Percentiles rank a stretch among this genome's conserved stretches.
These are phyloP conservation scores for Takakia lepidozioides DNA, from an alignment of 225 moss, liverwort and hornwort genomes.

Conservation along the genomic window DNA sequence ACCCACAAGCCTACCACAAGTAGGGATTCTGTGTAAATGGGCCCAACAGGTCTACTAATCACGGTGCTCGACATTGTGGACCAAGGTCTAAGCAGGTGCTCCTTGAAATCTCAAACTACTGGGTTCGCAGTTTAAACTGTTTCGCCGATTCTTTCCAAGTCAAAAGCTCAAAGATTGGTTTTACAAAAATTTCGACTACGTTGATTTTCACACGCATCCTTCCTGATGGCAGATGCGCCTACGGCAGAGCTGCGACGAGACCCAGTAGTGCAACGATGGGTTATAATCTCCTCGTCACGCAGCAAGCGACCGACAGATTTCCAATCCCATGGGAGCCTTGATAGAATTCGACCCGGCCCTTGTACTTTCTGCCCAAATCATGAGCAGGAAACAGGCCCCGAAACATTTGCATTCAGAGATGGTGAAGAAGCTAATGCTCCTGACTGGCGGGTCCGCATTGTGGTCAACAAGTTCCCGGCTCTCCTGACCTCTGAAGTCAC, in stretches of 20 bases:
- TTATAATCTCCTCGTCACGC: slow-evolving; percentile 60
- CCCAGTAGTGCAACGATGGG: slow-evolving; percentile 65
- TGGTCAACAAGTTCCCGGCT: slow-evolving; percentile 62
- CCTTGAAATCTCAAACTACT: too few relatives aligned
- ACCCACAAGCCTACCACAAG: too few relatives aligned
- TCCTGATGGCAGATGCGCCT: too few relatives aligned
- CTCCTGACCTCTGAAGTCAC: slow-evolving; percentile 33
- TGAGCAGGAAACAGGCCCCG: slow-evolving; percentile 59
- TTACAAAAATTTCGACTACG: too few relatives aligned
- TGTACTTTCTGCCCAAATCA: slow-evolving; percentile 64
- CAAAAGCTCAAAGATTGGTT: too few relatives aligned
- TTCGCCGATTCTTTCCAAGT: too few relatives aligned
- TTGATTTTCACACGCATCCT: too few relatives aligned
- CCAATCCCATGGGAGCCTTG: slow-evolving; percentile 2
- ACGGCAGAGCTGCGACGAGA: slow-evolving; percentile 79
- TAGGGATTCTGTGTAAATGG: too few relatives aligned
- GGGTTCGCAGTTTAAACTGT: too few relatives aligned
- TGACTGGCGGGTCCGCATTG: slow-evolving; percentile 75
- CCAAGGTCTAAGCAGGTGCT: too few relatives aligned
- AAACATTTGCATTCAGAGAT: slow-evolving; percentile 49
- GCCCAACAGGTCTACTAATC: too few relatives aligned
- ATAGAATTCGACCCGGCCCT: slow-evolving; percentile 25
- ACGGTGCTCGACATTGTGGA: too few relatives aligned
- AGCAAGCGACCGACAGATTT: slow-evolving; percentile 74
- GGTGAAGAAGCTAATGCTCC: slow-evolving; percentile 31